Conservation (phyloP, 2,329 filamentous ascomycete species). For the Talaromyces sp. region DNA sequence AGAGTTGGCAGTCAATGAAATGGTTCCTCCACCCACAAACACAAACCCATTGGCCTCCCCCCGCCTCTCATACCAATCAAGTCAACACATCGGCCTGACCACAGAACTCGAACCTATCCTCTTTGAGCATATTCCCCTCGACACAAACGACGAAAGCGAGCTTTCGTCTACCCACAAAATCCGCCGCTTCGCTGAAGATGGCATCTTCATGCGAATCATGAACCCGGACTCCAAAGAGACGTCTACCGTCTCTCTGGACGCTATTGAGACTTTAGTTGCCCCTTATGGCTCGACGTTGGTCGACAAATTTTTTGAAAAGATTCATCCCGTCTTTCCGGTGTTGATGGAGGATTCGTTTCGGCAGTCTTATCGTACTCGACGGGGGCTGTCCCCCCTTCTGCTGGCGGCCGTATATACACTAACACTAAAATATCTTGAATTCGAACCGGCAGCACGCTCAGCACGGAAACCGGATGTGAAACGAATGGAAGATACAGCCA, state of each 20-base stretch:
- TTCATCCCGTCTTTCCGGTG: slow-evolving; percentile 44
- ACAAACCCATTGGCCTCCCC: slow-evolving; percentile 25
- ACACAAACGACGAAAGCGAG: slow-evolving; percentile 39
- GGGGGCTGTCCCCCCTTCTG: slow-evolving; percentile 37
- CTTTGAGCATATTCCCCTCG: slow-evolving; percentile 39
- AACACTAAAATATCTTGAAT: slow-evolving; percentile 83
- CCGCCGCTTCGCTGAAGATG: slow-evolving; percentile 37
- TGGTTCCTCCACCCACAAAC: slow-evolving; percentile 18
- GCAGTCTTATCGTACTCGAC: slow-evolving; percentile 41
- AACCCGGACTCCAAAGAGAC: slow-evolving; percentile 32
- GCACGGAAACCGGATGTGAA: slow-evolving; percentile 68
- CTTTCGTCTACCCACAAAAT: slow-evolving; percentile 35
- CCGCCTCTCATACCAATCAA: slow-evolving; percentile 35
- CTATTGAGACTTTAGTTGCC: slow-evolving; percentile 43
- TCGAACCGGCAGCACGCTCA: slow-evolving; percentile 63
- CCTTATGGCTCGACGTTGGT: slow-evolving; percentile 43
- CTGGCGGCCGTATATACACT: slow-evolving; percentile 61
- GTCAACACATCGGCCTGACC: slow-evolving; percentile 43
- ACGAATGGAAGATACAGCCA: slow-evolving; percentile 69
- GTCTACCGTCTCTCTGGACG: slow-evolving; percentile 37
- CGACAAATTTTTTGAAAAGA: slow-evolving; percentile 44
- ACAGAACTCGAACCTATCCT: slow-evolving; percentile 42
- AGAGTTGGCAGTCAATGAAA: slow-evolving; percentile 23
- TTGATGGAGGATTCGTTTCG: slow-evolving; percentile 44
- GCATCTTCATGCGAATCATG: slow-evolving; percentile 41